Evolutionary conservation across 257 asterid genomes (phyloP).

Genomic region (Cynanchum wilfordii): DNA sequence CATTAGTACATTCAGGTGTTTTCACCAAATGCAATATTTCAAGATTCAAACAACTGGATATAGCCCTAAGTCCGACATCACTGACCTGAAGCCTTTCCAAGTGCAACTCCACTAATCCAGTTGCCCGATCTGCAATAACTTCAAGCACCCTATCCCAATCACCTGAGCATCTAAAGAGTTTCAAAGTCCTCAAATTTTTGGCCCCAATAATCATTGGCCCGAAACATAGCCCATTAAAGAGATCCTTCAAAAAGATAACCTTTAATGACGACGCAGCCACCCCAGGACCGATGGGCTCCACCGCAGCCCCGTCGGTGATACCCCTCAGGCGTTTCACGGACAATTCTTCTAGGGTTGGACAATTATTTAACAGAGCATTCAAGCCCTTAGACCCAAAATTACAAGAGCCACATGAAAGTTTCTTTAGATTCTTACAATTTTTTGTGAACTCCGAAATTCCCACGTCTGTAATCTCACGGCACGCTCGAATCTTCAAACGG

Average conservation of each 20-base stretch:
- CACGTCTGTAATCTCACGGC: constrained; percentile 68
- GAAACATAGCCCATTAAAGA: constrained; percentile 73
- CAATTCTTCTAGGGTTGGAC: constrained; percentile 62
- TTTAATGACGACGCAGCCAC: constrained; percentile 41
- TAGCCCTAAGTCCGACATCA: constrained; percentile 52
- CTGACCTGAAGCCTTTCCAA: constrained; percentile 79
- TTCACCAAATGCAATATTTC: constrained; percentile 85
- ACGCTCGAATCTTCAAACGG: constrained; percentile 76
- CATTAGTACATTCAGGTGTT: constrained; percentile 70
- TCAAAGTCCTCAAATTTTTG: constrained; percentile 53
- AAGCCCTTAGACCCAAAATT: constrained; percentile 77
- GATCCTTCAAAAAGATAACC: constrained; percentile 70
- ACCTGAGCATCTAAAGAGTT: constrained; percentile 76
- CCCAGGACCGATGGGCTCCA: constrained; percentile 59
- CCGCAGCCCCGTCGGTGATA: constrained; percentile 45
- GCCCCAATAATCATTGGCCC: constrained; percentile 69
- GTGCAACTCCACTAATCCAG: constrained; percentile 57
- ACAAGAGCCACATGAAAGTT: constrained; percentile 79
- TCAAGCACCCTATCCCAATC: constrained; percentile 83
- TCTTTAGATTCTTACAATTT: constrained; percentile 59
- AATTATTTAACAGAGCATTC: constrained; percentile 61
- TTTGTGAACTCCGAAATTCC: constrained; percentile 60
- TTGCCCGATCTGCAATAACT: constrained; percentile 35
- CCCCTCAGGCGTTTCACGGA: constrained; percentile 78
- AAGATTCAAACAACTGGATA: constrained; percentile 49